Evolutionary conservation across 1,284 basidiomycete genomes (phyloP).

Genomic region (Trametes pubescens): DNA sequence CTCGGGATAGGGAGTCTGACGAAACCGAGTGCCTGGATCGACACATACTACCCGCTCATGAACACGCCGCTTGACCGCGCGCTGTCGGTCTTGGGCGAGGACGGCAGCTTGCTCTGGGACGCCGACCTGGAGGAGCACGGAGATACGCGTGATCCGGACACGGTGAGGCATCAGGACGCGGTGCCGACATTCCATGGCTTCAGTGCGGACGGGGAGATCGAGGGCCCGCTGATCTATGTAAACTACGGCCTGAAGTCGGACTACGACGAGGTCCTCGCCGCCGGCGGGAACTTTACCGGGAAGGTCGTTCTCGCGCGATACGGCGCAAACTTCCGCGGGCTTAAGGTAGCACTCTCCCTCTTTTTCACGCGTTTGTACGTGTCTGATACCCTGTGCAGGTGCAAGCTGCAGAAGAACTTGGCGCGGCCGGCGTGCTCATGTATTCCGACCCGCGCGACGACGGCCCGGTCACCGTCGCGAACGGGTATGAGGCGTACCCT

Average conservation of each 20-base stretch:
- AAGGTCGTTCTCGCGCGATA: slow-evolving; percentile 88
- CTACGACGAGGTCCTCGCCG: slow-evolving; percentile 43
- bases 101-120: slow-evolving; percentile 66
- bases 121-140: slow-evolving; percentile 75
- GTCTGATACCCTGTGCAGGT: slow-evolving; percentile 52
- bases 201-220: slow-evolving; percentile 68
- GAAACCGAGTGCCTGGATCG: slow-evolving; percentile 79
- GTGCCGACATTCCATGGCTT: slow-evolving; percentile 78
- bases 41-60: slow-evolving; percentile 84
- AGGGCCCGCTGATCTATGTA: slow-evolving; percentile 81
- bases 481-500: slow-evolving; percentile 82
- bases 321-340: slow-evolving; percentile 83
- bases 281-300: slow-evolving; percentile 78
- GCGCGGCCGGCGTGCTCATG: slow-evolving; percentile 79
- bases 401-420: slow-evolving; percentile 84
- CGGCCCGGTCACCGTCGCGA: slow-evolving; percentile 80
- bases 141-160: slow-evolving; percentile 68
- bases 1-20: slow-evolving; percentile 56
- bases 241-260: slow-evolving; percentile 81
- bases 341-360: slow-evolving; percentile 60
- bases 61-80: slow-evolving; percentile 75
- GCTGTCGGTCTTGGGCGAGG: slow-evolving; percentile 64
- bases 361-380: neutral
- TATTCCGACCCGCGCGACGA: slow-evolving; percentile 93
- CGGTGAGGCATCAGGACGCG: slow-evolving; percentile 62